Base-by-base conservation (phyloP, 177 flowering plant genomes). In the Vitis hybrid region DNA sequence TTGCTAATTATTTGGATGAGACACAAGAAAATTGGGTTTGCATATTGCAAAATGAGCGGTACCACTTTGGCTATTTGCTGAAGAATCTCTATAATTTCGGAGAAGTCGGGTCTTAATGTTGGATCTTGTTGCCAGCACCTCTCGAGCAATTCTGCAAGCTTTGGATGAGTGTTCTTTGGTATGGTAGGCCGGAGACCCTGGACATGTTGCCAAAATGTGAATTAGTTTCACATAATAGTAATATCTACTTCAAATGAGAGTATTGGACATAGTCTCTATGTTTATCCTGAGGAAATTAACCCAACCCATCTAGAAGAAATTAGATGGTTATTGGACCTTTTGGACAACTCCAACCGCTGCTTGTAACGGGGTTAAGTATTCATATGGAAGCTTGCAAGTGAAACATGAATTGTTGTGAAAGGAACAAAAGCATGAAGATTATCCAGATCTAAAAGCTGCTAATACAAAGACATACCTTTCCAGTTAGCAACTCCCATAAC, bases 321-420 rank as follows among this genome's bases (percentile, higher is more conserved):
- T 58, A 58, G 8, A 17, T 15, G 10, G 3, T 58, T 15, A 58
- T 18, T 58, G 10, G 4, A 84, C 87, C 87, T 80, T 82, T 63
- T 82, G 85, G 56, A 84, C 87, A 35, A 84, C 87, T 61, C 87
- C 87, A 32, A 84, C 84, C 18, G 87, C 87, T 46, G 85, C 87
- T 72, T 84, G 87, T 65, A 84, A 73, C 35, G 87, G 85, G 57
- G 87, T 82, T 56, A 84, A 73, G 78, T 71, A 80, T 51, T 80
- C 85, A 48, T 84, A 78, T 17, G 87, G 87, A 71, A 84, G 78
- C 87, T 84, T 81, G 55, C 41, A 75, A 62, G 57, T 13, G 63
- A 63, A 72, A 52, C 9, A 67, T 13, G 24, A 46, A 9, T 14
- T 27, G 20, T 21, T 57, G 17, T 49, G 21, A 18, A 49, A 32